A percentile compares a stretch with the other conserved stretches of the same genome.
Evolutionary conservation across 2,329 filamentous ascomycete genomes (phyloP).

Genomic region (Verticillium alfalfae): DNA sequence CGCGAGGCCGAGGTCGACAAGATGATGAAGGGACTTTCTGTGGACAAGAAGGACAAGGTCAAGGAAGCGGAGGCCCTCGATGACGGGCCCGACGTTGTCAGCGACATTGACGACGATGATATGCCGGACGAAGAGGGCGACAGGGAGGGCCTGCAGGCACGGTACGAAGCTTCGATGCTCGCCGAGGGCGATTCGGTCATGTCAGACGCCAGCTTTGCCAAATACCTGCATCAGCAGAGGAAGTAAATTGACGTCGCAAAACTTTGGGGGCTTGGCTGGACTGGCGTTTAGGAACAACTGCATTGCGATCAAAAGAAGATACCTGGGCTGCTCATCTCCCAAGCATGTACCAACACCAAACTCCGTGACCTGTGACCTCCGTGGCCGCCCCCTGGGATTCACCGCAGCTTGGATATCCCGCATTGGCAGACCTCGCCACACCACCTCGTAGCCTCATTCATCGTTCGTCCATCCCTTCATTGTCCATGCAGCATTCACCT

Average conservation of each 20-base stretch:
- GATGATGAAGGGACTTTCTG: constrained; percentile 88
- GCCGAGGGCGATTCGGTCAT: constrained; percentile 47
- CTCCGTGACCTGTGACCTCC: background rate
- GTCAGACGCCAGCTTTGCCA: constrained; percentile 57
- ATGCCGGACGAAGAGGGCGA: constrained; percentile 55
- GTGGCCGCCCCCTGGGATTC: background rate
- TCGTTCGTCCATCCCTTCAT: background rate
- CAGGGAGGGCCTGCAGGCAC: constrained; percentile 62
- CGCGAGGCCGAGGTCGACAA: constrained; percentile 81
- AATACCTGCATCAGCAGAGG: constrained; percentile 41
- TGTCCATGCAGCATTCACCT: constrained; percentile 41
- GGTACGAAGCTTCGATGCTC: constrained; percentile 72
- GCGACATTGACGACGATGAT: constrained; percentile 52
- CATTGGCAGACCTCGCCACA: background rate
- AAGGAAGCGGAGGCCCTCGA: constrained; percentile 30
- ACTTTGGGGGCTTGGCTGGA: background rate
- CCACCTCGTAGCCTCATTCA: background rate
- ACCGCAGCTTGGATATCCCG: background rate
- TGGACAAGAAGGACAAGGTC: constrained; percentile 23
- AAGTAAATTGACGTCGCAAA: background rate
- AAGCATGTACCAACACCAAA: background rate
- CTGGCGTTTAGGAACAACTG: constrained; percentile 8
- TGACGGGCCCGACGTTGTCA: constrained; percentile 39
- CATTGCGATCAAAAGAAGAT: constrained; percentile 10
- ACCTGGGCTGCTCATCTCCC: constrained; percentile 3